phyloP scores from a whole-genome alignment of 2,329 filamentous ascomycete species.

The Cercospora brassicicola region DNA sequence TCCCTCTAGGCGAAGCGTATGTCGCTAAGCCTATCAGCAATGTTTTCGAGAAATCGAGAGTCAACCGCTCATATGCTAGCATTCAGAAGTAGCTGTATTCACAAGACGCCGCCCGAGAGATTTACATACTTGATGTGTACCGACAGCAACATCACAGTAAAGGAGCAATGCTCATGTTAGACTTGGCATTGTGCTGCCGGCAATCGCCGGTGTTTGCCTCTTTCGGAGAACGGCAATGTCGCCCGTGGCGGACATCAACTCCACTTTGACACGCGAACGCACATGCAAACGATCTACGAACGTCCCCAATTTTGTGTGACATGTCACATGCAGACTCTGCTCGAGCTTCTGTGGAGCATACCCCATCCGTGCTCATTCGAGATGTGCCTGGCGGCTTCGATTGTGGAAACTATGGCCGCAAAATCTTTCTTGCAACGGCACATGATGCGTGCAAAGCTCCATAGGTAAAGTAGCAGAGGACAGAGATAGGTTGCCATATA shows the following conservation, averaged over 20 bases:
- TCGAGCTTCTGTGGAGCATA: neutral
- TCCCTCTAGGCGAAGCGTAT: too few species aligned
- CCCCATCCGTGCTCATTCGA: conserved; percentile 6
- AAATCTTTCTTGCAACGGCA: neutral
- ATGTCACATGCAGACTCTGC: neutral
- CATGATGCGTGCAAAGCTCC: neutral
- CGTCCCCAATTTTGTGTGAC: neutral
- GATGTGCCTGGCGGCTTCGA: neutral
- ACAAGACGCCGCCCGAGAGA: too few species aligned
- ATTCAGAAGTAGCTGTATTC: too few species aligned
- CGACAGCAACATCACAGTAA: too few species aligned
- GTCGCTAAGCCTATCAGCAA: too few species aligned
- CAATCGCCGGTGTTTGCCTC: neutral
- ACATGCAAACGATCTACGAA: neutral
- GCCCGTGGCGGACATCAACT: neutral
- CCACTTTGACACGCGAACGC: neutral
- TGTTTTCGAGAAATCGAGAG: too few species aligned
- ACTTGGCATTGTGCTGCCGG: neutral
- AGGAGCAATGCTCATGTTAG: too few species aligned
- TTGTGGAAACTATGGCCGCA: conserved; percentile 2
- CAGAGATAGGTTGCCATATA: neutral
- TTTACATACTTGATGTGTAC: too few species aligned
- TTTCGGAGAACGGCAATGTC: neutral
- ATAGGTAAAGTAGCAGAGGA: neutral
- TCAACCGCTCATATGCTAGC: too few species aligned